Base-by-base conservation (phyloP, 208 protist genomes). In the Acanthamoeba sp. region DNA sequence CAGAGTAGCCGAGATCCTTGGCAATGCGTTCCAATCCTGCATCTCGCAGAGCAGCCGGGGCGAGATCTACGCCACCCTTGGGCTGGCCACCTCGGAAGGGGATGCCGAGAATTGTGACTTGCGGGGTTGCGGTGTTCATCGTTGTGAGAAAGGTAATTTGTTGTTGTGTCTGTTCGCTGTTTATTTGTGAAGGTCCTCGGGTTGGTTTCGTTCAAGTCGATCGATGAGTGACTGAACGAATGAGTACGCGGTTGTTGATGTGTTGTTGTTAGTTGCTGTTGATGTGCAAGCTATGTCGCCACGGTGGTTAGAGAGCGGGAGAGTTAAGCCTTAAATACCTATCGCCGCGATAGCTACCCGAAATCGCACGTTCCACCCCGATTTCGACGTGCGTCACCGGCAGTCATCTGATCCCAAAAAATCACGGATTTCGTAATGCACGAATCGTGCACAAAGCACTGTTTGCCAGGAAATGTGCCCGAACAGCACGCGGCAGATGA, bases 1-100 rank as follows among this genome's bases (percentile, higher is more conserved):
- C 45, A 0, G 16, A 18, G 55, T 69, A 66, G 82, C 82, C 40
- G 1, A 90, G 29, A 10, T 66, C 34, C 55, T 90, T 59, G 52
- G 24, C 5, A 1, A 7, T 22, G 16, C 16, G 32, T 29, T 45
- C 82, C 14, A 90, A 24, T 18, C 82, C 82, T 18, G 82, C 82
- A 38, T 66, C 48, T 0, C 82, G 48, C 10, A 90, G 48, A 6
- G 82, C 82, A 4, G 82, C 82, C 22, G 82, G 82, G 18, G 52
- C 82, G 24, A 69, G 52, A n/a, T 90, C 82, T 0, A 90, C 82
- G 29, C 82, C 82, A 12, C 52, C 82, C 82, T 90, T 90, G 29
- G 82, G 82, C 55, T 90, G 82, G 82, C 82, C 82, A 2, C 82
- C 82, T 4, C 82, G 55, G 55, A 90, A 90, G 22, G 82, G 82